Percentiles rank a stretch among this genome's conserved stretches.
phyloP scores from a whole-genome alignment of 768 basidiomycete species.

The Dentipellis sp. region DNA sequence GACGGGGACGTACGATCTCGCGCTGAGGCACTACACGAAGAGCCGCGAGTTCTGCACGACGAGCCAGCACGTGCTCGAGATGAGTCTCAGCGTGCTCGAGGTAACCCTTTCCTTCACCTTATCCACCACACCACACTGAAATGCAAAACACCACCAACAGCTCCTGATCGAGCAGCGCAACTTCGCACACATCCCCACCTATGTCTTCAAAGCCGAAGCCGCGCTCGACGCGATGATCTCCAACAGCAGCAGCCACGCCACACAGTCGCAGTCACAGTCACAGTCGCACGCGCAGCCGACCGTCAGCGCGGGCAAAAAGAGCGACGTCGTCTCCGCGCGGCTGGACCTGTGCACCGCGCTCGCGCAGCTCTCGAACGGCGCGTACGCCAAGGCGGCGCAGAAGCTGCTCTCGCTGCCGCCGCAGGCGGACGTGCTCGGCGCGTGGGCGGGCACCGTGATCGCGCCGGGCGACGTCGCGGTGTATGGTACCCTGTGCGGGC shows the following conservation, averaged over 20 bases:
- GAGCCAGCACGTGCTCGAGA: conserved; percentile 86
- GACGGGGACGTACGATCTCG: conserved; percentile 57
- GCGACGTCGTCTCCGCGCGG: conserved; percentile 50
- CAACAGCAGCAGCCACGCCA: conserved; percentile 10
- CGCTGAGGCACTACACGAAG: conserved; percentile 82
- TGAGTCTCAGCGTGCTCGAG: conserved; percentile 79
- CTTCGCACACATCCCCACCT: conserved; percentile 82
- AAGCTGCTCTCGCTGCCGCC: conserved; percentile 63
- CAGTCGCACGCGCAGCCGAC: conserved; percentile 14
- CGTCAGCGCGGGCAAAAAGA: conserved; percentile 29
- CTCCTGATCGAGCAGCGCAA: conserved; percentile 80
- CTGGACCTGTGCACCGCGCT: conserved; percentile 78
- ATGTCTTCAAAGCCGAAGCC: conserved; percentile 93
- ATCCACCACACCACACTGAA: background rate
- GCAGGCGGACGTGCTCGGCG: conserved; percentile 48
- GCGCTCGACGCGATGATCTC: conserved; percentile 60
- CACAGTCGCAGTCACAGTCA: conserved; percentile 4
- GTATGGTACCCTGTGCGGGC: conserved; percentile 76
- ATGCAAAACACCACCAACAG: conserved; percentile 27
- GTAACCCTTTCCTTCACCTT: conserved; percentile 27
- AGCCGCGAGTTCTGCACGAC: conserved; percentile 90
- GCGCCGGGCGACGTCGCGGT: conserved; percentile 80
- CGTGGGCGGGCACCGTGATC: conserved; percentile 80
- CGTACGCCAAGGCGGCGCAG: conserved; percentile 75
- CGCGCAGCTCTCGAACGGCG: conserved; percentile 58